Percentiles rank a stretch among this genome's conserved stretches.
Evolutionary conservation across 2,329 filamentous ascomycete genomes (phyloP).

Genomic region (Polytolypa hystricis): DNA sequence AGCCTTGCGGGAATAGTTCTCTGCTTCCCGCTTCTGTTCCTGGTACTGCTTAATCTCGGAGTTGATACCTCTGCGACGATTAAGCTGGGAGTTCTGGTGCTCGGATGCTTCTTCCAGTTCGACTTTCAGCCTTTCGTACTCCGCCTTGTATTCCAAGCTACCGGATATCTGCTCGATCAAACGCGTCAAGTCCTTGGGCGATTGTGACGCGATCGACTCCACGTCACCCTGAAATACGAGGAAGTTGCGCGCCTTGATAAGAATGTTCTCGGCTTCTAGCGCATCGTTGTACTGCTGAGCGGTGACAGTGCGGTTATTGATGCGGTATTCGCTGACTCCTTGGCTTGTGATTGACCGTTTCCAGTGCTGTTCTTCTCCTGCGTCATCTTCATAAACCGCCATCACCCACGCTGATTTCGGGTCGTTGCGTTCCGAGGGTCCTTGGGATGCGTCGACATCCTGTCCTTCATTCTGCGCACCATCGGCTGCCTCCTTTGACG

Average conservation of each 20-base stretch:
- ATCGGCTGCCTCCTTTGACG: constrained; percentile 44
- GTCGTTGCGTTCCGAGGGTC: constrained; percentile 56
- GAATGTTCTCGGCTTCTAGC: constrained; percentile 84
- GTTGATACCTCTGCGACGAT: constrained; percentile 85
- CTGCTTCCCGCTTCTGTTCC: constrained; percentile 90
- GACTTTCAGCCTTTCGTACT: constrained; percentile 82
- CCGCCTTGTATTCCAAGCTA: constrained; percentile 83
- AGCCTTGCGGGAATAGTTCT: constrained; percentile 82
- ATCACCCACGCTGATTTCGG: constrained; percentile 97
- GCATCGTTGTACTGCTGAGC: constrained; percentile 89
- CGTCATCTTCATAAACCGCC: constrained; percentile 97
- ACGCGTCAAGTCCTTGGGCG: constrained; percentile 81
- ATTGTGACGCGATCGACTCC: constrained; percentile 90
- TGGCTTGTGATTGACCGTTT: constrained; percentile 84
- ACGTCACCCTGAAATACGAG: constrained; percentile 97
- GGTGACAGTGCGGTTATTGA: constrained; percentile 82
- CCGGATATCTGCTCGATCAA: constrained; percentile 97
- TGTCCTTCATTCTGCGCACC: constrained; percentile 52
- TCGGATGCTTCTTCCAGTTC: constrained; percentile 80
- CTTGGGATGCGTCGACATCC: constrained; percentile 50
- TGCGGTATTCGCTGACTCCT: constrained; percentile 88
- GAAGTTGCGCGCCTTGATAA: constrained; percentile 97
- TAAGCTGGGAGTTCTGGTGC: constrained; percentile 77
- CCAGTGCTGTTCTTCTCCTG: constrained; percentile 89
- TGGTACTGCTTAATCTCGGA: constrained; percentile 97